Evolutionary conservation across 331 rosid species (phyloP).

Genomic region (Pyracantha coccinea): DNA sequence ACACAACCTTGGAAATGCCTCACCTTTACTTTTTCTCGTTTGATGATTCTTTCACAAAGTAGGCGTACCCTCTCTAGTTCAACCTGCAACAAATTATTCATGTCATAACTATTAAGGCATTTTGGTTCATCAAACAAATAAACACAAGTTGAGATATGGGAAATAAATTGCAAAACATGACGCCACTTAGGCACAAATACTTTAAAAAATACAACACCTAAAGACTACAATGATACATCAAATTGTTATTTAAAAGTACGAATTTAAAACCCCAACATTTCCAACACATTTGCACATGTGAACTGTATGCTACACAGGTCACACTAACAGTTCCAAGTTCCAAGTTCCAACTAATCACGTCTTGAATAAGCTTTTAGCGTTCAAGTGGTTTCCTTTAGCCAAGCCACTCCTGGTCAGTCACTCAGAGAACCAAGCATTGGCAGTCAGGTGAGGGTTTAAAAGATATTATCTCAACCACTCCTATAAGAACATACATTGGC

Average conservation of each 20-base stretch:
- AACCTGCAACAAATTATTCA: constrained; percentile 51
- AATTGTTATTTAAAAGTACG: background rate
- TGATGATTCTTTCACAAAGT: constrained; percentile 91
- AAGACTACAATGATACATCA: background rate
- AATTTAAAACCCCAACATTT: background rate
- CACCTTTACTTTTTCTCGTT: constrained; percentile 95
- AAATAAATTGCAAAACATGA: background rate
- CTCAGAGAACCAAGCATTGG: background rate
- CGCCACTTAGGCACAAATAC: background rate
- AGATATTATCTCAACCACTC: background rate
- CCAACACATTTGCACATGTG: background rate
- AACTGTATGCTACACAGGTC: background rate
- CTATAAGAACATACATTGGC: no score
- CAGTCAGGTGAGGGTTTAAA: background rate
- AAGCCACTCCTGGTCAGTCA: background rate
- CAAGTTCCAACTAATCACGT: background rate
- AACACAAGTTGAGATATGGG: background rate
- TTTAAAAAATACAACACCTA: background rate
- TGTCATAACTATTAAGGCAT: background rate
- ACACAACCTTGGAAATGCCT: background rate
- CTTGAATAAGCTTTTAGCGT: background rate
- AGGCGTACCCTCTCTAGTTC: constrained; percentile 93
- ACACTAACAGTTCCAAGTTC: background rate
- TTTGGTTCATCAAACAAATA: background rate
- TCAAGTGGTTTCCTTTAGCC: background rate